phyloP scores from a whole-genome alignment of 2,329 filamentous ascomycete species.

The Aureobasidium subglaciale region DNA sequence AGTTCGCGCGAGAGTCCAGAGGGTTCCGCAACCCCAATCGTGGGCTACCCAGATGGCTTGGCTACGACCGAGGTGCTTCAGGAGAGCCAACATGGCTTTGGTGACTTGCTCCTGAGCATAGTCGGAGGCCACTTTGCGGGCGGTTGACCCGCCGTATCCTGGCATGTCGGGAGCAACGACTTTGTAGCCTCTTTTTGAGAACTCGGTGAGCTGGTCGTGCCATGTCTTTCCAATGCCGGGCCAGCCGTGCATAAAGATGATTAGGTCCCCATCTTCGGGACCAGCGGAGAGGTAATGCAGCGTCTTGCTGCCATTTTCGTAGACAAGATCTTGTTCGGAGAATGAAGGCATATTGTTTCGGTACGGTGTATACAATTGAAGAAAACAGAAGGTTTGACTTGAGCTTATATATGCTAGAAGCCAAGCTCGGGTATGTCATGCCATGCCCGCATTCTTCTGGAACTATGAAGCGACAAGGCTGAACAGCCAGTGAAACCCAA shows the following conservation, averaged over 20 bases:
- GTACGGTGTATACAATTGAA: neutral
- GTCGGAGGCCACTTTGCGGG: slow-evolving; percentile 23
- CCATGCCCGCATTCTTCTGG: neutral
- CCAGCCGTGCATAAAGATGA: slow-evolving; percentile 30
- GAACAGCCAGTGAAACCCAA: neutral
- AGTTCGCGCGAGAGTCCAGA: slow-evolving; percentile 26
- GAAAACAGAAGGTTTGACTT: neutral
- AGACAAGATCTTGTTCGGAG: slow-evolving; percentile 21
- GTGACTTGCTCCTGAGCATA: slow-evolving; percentile 28
- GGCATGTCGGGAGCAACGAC: slow-evolving; percentile 29
- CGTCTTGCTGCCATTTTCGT: slow-evolving; percentile 21
- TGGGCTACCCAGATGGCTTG: slow-evolving; percentile 44
- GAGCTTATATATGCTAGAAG: neutral
- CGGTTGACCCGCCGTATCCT: slow-evolving; percentile 31
- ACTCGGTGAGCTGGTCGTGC: slow-evolving; percentile 30
- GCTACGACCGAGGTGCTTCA: slow-evolving; percentile 32
- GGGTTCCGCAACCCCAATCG: slow-evolving; percentile 36
- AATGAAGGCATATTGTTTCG: slow-evolving; percentile 16
- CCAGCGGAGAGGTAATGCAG: slow-evolving; percentile 25
- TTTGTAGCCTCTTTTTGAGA: slow-evolving; percentile 24
- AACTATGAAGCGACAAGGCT: neutral
- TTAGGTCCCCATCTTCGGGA: slow-evolving; percentile 22
- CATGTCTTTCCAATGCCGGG: slow-evolving; percentile 31
- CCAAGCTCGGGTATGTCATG: neutral
- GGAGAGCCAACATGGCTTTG: slow-evolving; percentile 31